Evolutionary conservation across 441 rosid genomes (phyloP).

Genomic region (Populus trichocarpa): DNA sequence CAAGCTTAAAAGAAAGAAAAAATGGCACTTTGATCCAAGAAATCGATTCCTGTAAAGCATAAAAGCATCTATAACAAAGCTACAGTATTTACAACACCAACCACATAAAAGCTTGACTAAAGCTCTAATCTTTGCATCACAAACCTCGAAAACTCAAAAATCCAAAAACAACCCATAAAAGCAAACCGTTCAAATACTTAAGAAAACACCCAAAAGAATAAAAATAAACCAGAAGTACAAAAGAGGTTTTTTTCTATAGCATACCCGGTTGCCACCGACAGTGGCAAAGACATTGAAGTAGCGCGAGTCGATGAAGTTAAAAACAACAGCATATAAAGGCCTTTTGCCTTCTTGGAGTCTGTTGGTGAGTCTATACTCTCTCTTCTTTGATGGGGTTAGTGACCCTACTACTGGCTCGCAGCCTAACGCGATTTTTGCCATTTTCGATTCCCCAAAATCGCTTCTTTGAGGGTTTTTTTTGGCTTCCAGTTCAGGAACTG

Average conservation of each 20-base stretch:
- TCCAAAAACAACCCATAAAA: background rate
- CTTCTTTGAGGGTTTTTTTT: background rate
- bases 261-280: conserved; percentile 93
- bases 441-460: conserved; percentile 5
- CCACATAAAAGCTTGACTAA: background rate
- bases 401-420: conserved; percentile 86
- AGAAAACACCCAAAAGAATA: conserved; percentile 7
- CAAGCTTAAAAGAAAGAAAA: too few relatives aligned
- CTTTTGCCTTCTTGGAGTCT: conserved; percentile 91
- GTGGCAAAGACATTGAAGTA: conserved; percentile 87
- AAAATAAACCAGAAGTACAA: background rate
- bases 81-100: background rate
- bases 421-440: conserved; percentile 73
- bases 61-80: background rate
- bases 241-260: background rate
- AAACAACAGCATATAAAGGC: conserved; percentile 79
- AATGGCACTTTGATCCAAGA: too few relatives aligned
- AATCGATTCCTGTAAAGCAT: too few relatives aligned
- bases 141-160: background rate
- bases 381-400: conserved; percentile 62
- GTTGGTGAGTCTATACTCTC: conserved; percentile 80
- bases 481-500: background rate
- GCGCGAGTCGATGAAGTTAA: conserved; percentile 81
- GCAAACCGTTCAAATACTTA: background rate
- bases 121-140: background rate